Base-by-base conservation (phyloP, 331 rosid genomes). In the Rosa hybrid region DNA sequence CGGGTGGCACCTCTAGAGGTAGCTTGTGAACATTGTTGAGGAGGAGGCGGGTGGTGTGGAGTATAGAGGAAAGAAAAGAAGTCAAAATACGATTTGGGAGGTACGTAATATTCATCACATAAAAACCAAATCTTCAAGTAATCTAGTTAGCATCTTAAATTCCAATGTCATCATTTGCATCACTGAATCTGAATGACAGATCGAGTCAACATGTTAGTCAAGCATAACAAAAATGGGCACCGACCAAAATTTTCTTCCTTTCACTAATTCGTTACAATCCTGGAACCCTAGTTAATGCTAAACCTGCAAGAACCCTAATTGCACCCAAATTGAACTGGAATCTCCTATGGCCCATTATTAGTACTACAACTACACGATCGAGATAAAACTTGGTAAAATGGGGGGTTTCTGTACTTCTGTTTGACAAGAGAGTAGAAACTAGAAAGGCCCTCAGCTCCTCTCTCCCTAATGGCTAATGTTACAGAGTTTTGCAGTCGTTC, bases 261-360 rank as follows among this genome's bases (percentile, higher is more conserved):
- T 64, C 45, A 34, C 45, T 16, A 13, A 64, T 16, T 64, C 70
- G n/a, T 30, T 34, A 64, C 70, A 30, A 64, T 34, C 45, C 45
- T 16, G 44, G 10, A 63, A 8, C 69, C 42, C 42, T 63, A 30
- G 42, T 64, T 13, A 16, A 30, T 30, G n/a, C 41, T 34, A 14
- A 64, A 64, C n/a, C 63, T 63, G n/a, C 69, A 63, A 64, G 46
- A 38, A 74, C 53, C 68, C 34, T 67, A 63, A 27, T 44, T 44
- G 27, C 46, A 44, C 41, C 59, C 18, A 57, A 57, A 21, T 57
- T 57, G 64, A 57, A 9, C 64, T 7, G 30, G 63, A 20, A 57
- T 57, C 12, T 21, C 4, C 30, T 21, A 57, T 57, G 25, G 30
- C 30, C 13, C 64, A 23, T 25, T 62, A 30, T 14, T 5, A 64